phyloP scores from a whole-genome alignment of 805 yeast species.

The Schwanniomyces polymorphus region DNA sequence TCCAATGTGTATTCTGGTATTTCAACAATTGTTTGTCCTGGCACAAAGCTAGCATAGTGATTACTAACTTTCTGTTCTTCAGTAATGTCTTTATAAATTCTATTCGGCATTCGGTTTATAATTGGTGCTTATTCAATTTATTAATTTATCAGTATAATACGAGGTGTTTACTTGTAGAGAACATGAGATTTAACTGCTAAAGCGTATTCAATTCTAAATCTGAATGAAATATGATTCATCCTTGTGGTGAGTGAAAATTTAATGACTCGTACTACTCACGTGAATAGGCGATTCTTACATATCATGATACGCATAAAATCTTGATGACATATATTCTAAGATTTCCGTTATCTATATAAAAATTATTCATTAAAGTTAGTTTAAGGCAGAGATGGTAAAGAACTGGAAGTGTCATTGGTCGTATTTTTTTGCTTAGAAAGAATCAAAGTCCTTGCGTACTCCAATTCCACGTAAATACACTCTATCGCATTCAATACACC shows the following conservation, averaged over 20 bases:
- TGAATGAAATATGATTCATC: neutral
- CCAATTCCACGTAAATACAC: conserved; percentile 74
- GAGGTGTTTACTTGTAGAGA: conserved; percentile 15
- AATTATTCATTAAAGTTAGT: neutral
- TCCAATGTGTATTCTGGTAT: conserved; percentile 76
- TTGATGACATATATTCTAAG: too few relatives aligned
- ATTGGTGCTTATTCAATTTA: neutral
- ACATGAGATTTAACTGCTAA: conserved; percentile 7
- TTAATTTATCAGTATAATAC: conserved; percentile 13
- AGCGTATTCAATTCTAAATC: conserved; percentile 1
- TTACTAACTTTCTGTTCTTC: conserved; percentile 53
- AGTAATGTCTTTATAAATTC: conserved; percentile 38
- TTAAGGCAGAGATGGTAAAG: neutral
- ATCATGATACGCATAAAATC: too few relatives aligned
- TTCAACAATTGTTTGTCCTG: conserved; percentile 74
- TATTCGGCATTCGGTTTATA: conserved; percentile 7
- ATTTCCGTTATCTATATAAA: neutral
- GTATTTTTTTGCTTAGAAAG: conserved; percentile 39
- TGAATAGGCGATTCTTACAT: neutral
- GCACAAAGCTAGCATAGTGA: conserved; percentile 67
- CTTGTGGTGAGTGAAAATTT: neutral
- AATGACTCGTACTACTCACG: neutral
- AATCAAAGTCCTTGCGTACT: conserved; percentile 66
- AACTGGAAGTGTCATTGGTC: neutral
- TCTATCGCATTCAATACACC: conserved; percentile 81